Conservation (phyloP, 768 basidiomycete species). For the Boletus eberwhitei region DNA sequence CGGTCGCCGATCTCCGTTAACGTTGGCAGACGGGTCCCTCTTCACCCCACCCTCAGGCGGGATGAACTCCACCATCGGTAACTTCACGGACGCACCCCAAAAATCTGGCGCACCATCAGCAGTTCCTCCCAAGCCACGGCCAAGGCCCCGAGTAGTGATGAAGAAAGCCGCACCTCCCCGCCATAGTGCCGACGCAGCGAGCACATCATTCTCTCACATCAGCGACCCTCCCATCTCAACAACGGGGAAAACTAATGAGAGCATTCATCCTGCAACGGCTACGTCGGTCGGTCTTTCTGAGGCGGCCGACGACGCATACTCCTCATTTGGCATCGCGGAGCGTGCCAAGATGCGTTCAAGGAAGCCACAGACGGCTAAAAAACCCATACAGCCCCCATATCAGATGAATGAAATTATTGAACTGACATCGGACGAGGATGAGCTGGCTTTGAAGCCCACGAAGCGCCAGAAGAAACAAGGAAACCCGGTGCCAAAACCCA, state of each 20-base stretch:
- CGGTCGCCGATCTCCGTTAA: slow-evolving; percentile 1
- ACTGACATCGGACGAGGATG: slow-evolving; percentile 43
- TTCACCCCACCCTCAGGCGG: slow-evolving; percentile 25
- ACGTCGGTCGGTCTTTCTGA: slow-evolving; percentile 11
- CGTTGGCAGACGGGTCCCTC: slow-evolving; percentile 16
- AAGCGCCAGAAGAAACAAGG: slow-evolving; percentile 32
- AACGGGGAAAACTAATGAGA: slow-evolving; percentile 16
- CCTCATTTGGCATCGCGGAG: slow-evolving; percentile 47
- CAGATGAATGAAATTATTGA: slow-evolving; percentile 41
- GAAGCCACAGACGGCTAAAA: slow-evolving; percentile 23
- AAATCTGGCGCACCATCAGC: background rate
- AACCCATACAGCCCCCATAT: background rate
- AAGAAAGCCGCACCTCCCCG: slow-evolving; percentile 12
- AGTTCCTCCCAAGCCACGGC: slow-evolving; percentile 21
- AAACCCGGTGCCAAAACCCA: slow-evolving; percentile 29
- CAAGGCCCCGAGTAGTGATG: slow-evolving; percentile 31
- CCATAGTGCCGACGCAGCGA: background rate
- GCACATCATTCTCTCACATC: slow-evolving; percentile 21
- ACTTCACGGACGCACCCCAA: slow-evolving; percentile 14
- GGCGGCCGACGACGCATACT: slow-evolving; percentile 16
- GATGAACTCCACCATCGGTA: slow-evolving; percentile 6
- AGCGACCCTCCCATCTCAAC: slow-evolving; percentile 13
- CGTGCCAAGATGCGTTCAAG: slow-evolving; percentile 55
- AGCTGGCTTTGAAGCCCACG: slow-evolving; percentile 30
- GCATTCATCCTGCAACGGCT: slow-evolving; percentile 16